Base-by-base conservation (phyloP, 768 basidiomycete genomes). In the Amanita muscaria region DNA sequence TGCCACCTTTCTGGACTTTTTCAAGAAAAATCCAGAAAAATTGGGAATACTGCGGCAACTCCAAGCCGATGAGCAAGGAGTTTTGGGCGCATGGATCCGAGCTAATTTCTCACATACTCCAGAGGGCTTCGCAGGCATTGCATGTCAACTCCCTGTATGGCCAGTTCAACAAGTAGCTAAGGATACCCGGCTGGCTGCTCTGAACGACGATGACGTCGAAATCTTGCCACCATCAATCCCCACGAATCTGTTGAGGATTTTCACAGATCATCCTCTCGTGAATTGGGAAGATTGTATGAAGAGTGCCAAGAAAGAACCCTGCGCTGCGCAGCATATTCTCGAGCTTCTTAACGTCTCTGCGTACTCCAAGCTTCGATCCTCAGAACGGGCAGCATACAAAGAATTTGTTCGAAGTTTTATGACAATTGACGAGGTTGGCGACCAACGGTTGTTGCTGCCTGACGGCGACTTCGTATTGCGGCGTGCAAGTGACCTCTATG, bases 141-240 rank as follows among this genome's bases (percentile, higher is more conserved):
- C 61, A 2, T 49, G 38, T 22, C 38, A 33, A 14, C 56, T 72
- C 33, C 67, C 69, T 11, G 59, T 67, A 15, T 66, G 64, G 65
- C 54, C 50, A 4, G 57, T 54, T 3, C 47, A 41, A 21, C 51
- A 40, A 24, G 38, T 30, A 42, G 52, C 27, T 34, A 35, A 40
- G 7, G 46, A 31, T 15, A 48, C 48, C 34, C 53, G 53, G 40
- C 51, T 55, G 15, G 34, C 45, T 16, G 50, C 50, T 12, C 51
- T 34, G 44, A 27, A 37, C n/a, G n/a, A n/a, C n/a, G n/a, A n/a
- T 43, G 22, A 54, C 50, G 6, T 45, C 56, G 11, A 39, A 35
- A 32, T 49, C 52, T 38, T 50, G 57, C 22, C 55, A 50, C 3
- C 9, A 19, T 12, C 44, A 38, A 5, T 37, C 57, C 16, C 25